Evolutionary conservation across 2,329 filamentous ascomycete species (phyloP).

Genomic region (Pyricularia sp.): DNA sequence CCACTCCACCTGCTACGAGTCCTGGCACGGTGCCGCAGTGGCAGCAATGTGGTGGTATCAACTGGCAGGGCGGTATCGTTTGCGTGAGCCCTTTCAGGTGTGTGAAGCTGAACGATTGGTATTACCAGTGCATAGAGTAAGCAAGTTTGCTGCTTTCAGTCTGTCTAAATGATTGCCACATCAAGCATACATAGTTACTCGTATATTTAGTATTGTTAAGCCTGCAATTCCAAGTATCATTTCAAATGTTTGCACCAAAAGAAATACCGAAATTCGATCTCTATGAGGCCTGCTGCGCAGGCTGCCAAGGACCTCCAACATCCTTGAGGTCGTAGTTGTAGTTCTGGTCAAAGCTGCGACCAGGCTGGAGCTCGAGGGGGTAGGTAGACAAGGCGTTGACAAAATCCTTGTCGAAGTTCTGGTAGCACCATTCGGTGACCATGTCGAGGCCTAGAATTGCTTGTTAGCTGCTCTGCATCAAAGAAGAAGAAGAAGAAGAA

Average conservation of each 20-base stretch:
- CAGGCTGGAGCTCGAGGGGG: background rate
- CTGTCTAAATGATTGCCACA: background rate
- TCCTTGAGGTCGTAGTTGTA: slow-evolving; percentile 1
- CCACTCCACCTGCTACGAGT: background rate
- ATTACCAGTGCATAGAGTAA: background rate
- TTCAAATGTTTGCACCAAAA: background rate
- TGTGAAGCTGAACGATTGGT: slow-evolving; percentile 1
- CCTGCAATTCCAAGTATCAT: background rate
- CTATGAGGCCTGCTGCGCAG: too few relatives aligned
- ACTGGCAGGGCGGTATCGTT: background rate
- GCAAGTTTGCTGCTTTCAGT: background rate
- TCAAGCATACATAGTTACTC: background rate
- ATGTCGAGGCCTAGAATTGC: slow-evolving; percentile 8
- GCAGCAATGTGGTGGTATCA: slow-evolving; percentile 1
- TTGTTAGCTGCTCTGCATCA: background rate
- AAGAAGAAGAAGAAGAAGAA: background rate
- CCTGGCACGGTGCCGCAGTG: background rate
- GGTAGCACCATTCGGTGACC: slow-evolving; percentile 9
- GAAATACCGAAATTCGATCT: background rate
- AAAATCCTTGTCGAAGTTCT: slow-evolving; percentile 10
- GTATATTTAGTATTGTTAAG: background rate
- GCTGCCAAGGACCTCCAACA: background rate
- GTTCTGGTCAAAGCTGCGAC: background rate
- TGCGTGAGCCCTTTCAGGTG: slow-evolving; percentile 1
- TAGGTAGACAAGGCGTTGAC: slow-evolving; percentile 3